Evolutionary conservation across 306 rosid species (phyloP).

Genomic region (Cyamopsis tetragonoloba): DNA sequence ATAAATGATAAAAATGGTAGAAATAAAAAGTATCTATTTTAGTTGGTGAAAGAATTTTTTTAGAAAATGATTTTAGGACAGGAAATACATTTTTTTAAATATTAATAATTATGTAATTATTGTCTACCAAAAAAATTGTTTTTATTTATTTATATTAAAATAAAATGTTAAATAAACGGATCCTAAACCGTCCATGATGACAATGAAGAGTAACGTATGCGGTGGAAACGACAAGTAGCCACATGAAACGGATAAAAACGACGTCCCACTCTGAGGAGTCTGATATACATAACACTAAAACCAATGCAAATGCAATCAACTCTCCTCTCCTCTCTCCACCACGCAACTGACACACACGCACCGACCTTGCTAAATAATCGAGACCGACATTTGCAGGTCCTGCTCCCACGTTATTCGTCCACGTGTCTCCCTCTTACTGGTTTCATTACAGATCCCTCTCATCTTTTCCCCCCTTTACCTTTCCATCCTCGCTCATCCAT

Average conservation of each 20-base stretch:
- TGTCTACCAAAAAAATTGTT: too few species aligned
- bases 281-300: too few species aligned
- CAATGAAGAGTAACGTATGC: not conserved
- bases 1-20: too few species aligned
- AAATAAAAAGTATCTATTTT: too few species aligned
- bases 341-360: not conserved
- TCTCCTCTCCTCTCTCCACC: not conserved
- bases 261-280: not conserved
- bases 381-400: conserved; percentile 11
- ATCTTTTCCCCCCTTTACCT: not conserved
- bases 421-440: not conserved
- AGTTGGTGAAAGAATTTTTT: too few species aligned
- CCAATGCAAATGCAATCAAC: too few species aligned
- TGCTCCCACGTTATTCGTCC: conserved; percentile 22
- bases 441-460: not conserved
- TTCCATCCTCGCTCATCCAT: not conserved
- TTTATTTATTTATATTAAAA: too few species aligned
- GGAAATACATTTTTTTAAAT: too few species aligned
- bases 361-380: not conserved
- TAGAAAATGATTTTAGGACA: too few species aligned
- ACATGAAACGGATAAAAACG: not conserved
- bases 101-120: too few species aligned
- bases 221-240: not conserved
- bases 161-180: too few species aligned
- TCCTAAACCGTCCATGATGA: too few species aligned